Percentiles rank a stretch among this genome's conserved stretches.
These are phyloP conservation scores for Vicia villosa DNA, from an alignment of 306 rosid genomes.

Conservation along the genomic window DNA sequence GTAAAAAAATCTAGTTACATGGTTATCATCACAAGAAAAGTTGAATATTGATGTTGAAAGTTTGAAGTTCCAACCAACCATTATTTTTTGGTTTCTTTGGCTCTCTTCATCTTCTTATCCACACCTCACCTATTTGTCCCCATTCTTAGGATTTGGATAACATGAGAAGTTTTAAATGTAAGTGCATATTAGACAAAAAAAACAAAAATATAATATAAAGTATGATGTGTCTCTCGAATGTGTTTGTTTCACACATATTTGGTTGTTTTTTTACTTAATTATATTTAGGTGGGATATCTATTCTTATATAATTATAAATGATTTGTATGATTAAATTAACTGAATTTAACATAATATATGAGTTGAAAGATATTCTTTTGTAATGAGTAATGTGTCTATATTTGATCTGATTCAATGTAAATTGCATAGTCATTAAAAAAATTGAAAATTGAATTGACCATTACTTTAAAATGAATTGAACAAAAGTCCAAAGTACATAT, in stretches of 20 bases:
- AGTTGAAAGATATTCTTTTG: too few relatives aligned
- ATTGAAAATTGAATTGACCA: too few relatives aligned
- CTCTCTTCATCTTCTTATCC: slow-evolving; percentile 42
- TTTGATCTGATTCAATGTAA: too few relatives aligned
- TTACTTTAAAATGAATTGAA: too few relatives aligned
- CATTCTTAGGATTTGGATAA: slow-evolving; percentile 5
- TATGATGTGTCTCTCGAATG: background rate
- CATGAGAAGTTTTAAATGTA: background rate
- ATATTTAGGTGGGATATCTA: too few relatives aligned
- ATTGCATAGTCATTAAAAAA: too few relatives aligned
- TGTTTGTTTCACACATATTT: background rate
- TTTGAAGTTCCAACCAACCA: slow-evolving; percentile 24
- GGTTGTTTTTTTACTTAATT: background rate
- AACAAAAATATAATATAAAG: background rate
- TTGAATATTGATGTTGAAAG: slow-evolving; percentile 34
- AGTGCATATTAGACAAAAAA: background rate
- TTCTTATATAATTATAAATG: too few relatives aligned
- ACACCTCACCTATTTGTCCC: slow-evolving; percentile 4
- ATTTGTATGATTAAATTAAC: too few relatives aligned
- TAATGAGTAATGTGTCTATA: too few relatives aligned
- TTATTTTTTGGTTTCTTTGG: slow-evolving; percentile 25
- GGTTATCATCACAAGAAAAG: slow-evolving; percentile 4
- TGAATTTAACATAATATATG: too few relatives aligned
- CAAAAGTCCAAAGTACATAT: too few relatives aligned
- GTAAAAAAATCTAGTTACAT: slow-evolving; percentile 31